Evolutionary conservation across 2,329 filamentous ascomycete genomes (phyloP).

Genomic region (Phialocephala subalpina): DNA sequence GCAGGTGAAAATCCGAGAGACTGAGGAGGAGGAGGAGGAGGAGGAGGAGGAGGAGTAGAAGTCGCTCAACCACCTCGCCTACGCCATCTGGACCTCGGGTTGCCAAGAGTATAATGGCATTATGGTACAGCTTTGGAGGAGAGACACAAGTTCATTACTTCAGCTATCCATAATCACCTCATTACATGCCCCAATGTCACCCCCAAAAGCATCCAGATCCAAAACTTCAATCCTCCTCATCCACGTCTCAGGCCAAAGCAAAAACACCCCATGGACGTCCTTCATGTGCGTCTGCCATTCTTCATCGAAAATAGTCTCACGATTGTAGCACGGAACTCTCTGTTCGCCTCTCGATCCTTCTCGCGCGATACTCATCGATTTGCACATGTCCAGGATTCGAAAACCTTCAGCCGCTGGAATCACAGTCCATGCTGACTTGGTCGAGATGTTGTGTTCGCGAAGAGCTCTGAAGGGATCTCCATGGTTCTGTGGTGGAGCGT

Average conservation of each 20-base stretch:
- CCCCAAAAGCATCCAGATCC: constrained; percentile 40
- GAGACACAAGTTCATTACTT: background rate
- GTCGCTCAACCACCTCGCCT: too few species aligned
- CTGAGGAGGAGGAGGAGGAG: too few species aligned
- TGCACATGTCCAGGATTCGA: constrained; percentile 40
- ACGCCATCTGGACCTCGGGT: too few species aligned
- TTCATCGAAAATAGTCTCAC: constrained; percentile 42
- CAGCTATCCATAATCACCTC: constrained; percentile 40
- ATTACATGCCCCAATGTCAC: constrained; percentile 40
- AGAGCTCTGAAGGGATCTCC: constrained; percentile 37
- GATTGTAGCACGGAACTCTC: constrained; percentile 40
- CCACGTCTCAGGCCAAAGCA: constrained; percentile 44
- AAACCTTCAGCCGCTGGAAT: constrained; percentile 40
- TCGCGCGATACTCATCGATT: constrained; percentile 27
- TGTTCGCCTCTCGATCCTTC: background rate
- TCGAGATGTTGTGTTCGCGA: constrained; percentile 37
- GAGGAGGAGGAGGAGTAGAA: too few species aligned
- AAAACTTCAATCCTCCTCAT: constrained; percentile 42
- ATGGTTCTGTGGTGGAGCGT: constrained; percentile 9
- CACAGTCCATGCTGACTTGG: constrained; percentile 40
- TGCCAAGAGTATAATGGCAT: too few species aligned
- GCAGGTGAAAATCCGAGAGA: too few species aligned
- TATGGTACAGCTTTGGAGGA: too few species aligned
- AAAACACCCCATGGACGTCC: constrained; percentile 42
- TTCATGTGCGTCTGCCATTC: constrained; percentile 44